Conservation (phyloP, 2,329 filamentous ascomycete genomes). For the Chrysoporthe cubensis region DNA sequence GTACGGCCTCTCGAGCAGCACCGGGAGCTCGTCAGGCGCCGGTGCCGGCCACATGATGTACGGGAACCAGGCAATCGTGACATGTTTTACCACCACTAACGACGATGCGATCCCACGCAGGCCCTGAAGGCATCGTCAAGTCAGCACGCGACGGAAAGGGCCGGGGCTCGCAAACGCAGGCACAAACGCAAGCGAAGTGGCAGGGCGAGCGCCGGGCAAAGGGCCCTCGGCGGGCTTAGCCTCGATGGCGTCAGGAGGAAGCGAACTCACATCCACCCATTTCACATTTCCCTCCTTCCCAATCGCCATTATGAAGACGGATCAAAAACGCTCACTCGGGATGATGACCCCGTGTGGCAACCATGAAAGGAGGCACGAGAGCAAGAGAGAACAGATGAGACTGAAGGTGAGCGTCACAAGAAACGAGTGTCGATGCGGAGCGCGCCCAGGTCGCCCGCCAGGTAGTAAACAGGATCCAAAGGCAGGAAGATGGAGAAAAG, state of each 20-base stretch:
- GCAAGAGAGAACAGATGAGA: background rate
- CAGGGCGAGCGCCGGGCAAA: background rate
- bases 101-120: conserved; percentile 30
- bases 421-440: conserved; percentile 10
- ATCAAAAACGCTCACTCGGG: background rate
- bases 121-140: conserved; percentile 13
- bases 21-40: conserved; percentile 19
- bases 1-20: conserved; percentile 24
- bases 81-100: conserved; percentile 29
- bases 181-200: too few species aligned
- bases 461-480: background rate
- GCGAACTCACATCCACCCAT: conserved; percentile 29
- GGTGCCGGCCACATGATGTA: conserved; percentile 28
- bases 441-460: conserved; percentile 7
- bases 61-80: conserved; percentile 27
- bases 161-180: too few species aligned
- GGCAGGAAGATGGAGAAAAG: background rate
- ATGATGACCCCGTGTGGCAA: background rate
- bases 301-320: conserved; percentile 31
- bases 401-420: background rate
- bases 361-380: background rate
- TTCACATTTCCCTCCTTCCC: conserved; percentile 30
- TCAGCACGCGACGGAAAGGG: conserved; percentile 36
- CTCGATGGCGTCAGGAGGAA: background rate
- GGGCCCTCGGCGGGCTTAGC: background rate